These are phyloP conservation scores for Lactarius akahatsu DNA, from an alignment of 768 basidiomycete genomes.

Conservation along the genomic window DNA sequence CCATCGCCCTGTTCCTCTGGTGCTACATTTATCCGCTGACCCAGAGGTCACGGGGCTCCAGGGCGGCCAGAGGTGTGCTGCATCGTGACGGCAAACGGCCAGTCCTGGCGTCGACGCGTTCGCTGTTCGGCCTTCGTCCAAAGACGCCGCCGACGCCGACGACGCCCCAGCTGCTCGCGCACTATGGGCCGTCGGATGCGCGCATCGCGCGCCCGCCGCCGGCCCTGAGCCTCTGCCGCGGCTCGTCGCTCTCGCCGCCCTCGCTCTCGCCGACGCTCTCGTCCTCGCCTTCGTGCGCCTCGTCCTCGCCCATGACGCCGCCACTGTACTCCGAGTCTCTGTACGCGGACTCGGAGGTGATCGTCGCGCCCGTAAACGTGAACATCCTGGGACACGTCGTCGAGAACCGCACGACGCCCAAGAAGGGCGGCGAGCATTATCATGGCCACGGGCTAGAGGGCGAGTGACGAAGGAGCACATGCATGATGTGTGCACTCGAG, in stretches of 20 bases:
- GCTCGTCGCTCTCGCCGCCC: neutral
- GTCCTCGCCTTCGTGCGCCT: constrained; percentile 1
- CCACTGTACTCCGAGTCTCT: neutral
- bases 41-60: neutral
- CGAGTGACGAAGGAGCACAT: neutral
- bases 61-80: neutral
- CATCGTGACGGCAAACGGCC: neutral
- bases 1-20: constrained; percentile 18
- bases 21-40: constrained; percentile 26
- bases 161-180: constrained; percentile 21
- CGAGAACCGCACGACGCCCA: constrained; percentile 21
- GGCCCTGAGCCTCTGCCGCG: constrained; percentile 16
- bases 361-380: constrained; percentile 16
- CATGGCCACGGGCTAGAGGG: no score
- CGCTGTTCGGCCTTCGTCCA: constrained; percentile 12
- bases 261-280: constrained; percentile 9
- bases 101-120: constrained; percentile 3
- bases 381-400: constrained; percentile 11
- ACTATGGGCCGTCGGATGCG: constrained; percentile 15
- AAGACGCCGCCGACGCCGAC: neutral
- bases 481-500: neutral
- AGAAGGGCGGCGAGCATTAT: constrained; percentile 12
- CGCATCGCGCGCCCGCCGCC: constrained; percentile 22
- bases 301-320: neutral
- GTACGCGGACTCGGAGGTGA: constrained; percentile 1